These are phyloP conservation scores for Microdochium trichocladiopsis DNA, from an alignment of 2,329 filamentous ascomycete genomes.

Conservation along the genomic window DNA sequence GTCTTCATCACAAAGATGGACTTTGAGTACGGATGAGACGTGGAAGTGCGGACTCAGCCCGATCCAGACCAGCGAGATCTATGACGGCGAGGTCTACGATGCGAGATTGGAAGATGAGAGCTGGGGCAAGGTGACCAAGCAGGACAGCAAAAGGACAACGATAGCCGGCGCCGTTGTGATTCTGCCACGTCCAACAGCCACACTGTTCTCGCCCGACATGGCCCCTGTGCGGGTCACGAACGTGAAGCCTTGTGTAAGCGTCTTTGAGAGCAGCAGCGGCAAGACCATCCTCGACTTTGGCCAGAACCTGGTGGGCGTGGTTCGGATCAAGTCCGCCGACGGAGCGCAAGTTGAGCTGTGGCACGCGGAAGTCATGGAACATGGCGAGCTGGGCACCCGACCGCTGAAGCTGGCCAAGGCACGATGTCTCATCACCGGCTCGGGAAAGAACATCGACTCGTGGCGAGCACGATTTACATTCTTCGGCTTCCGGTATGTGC, in stretches of 20 bases:
- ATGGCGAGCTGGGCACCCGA: slow-evolving; percentile 29
- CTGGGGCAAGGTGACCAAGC: slow-evolving; percentile 1
- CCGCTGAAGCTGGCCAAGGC: slow-evolving; percentile 15
- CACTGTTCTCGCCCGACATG: slow-evolving; percentile 21
- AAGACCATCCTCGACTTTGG: slow-evolving; percentile 44
- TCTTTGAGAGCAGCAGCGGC: slow-evolving; percentile 25
- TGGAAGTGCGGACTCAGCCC: slow-evolving; percentile 15
- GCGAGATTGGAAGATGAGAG: slow-evolving; percentile 13
- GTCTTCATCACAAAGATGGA: too few species aligned
- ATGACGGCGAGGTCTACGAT: slow-evolving; percentile 23
- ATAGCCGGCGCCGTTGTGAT: not conserved
- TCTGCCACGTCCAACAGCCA: not conserved
- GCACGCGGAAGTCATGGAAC: slow-evolving; percentile 45
- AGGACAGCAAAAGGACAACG: not conserved
- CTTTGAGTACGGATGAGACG: slow-evolving; percentile 19
- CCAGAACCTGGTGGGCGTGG: slow-evolving; percentile 38
- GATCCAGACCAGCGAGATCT: slow-evolving; percentile 13
- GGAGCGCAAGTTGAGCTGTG: slow-evolving; percentile 32
- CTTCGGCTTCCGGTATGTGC: slow-evolving; percentile 42
- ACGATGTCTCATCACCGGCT: not conserved
- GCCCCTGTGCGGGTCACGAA: slow-evolving; percentile 19
- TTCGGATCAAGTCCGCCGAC: slow-evolving; percentile 21
- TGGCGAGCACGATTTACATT: slow-evolving; percentile 42
- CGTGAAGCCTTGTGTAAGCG: slow-evolving; percentile 11
- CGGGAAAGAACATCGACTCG: not conserved